These are phyloP conservation scores for Epichloe sylvatica DNA, from an alignment of 2,329 filamentous ascomycete species.

Conservation along the genomic window DNA sequence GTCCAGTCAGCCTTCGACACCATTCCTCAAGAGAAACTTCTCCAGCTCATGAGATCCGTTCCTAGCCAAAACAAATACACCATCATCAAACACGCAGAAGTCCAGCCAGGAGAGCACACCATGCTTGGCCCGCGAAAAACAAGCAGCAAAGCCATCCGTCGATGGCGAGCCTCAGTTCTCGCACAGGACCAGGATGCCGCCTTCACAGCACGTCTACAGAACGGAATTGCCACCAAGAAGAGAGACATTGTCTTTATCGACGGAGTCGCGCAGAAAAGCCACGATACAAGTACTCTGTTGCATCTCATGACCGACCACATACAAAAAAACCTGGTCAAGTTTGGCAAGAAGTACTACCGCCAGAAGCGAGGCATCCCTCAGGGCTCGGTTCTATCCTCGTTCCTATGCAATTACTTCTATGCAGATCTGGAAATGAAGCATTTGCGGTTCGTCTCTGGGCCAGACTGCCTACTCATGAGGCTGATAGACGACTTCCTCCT, in stretches of 20 bases:
- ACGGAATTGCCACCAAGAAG: slow-evolving; percentile 27
- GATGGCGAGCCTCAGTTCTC: slow-evolving; percentile 41
- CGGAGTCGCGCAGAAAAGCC: slow-evolving; percentile 41
- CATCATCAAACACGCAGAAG: slow-evolving; percentile 60
- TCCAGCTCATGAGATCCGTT: slow-evolving; percentile 50
- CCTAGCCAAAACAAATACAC: slow-evolving; percentile 49
- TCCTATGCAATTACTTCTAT: slow-evolving; percentile 93
- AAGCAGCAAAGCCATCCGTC: slow-evolving; percentile 25
- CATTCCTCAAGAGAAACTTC: slow-evolving; percentile 66
- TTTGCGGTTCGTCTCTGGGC: slow-evolving; percentile 47
- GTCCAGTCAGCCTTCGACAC: slow-evolving; percentile 90
- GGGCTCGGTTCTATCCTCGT: slow-evolving; percentile 73
- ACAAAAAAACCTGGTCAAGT: slow-evolving; percentile 70
- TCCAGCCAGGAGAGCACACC: slow-evolving; percentile 34
- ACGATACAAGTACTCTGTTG: slow-evolving; percentile 47
- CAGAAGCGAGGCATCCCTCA: slow-evolving; percentile 87
- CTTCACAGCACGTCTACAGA: slow-evolving; percentile 33
- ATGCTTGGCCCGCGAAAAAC: slow-evolving; percentile 9
- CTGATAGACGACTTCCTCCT: slow-evolving; percentile 90
- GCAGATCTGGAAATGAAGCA: slow-evolving; percentile 64
- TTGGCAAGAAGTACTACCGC: slow-evolving; percentile 77
- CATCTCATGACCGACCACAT: slow-evolving; percentile 67
- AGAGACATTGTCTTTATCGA: slow-evolving; percentile 69
- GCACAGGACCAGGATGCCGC: slow-evolving; percentile 25
- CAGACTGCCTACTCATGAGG: slow-evolving; percentile 56